Conservation (phyloP, 352 stramenopile species). For the Pythium brassicae region DNA sequence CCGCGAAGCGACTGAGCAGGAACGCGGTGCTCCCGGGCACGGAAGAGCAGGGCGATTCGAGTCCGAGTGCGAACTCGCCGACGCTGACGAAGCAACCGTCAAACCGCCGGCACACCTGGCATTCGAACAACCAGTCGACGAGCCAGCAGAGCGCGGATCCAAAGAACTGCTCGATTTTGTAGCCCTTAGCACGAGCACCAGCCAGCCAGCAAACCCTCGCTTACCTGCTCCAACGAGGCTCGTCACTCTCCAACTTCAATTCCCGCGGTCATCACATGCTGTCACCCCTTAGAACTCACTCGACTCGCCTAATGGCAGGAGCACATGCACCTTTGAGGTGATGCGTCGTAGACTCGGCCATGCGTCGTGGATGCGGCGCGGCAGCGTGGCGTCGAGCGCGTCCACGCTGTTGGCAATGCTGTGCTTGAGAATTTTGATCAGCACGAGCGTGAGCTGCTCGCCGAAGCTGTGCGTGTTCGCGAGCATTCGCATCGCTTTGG, state of each 20-base stretch:
- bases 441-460: constrained; percentile 2
- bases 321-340: constrained; percentile 3
- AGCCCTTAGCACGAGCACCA: background rate
- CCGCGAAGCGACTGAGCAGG: constrained; percentile 12
- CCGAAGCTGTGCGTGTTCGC: constrained; percentile 9
- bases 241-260: too few relatives aligned
- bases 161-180: constrained; percentile 13
- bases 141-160: background rate
- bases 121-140: background rate
- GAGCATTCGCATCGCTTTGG: constrained; percentile 2
- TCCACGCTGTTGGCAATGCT: constrained; percentile 17
- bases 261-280: too few relatives aligned
- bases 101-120: constrained; percentile 13
- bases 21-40: constrained; percentile 5
- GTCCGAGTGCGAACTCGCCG: background rate
- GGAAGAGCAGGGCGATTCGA: background rate
- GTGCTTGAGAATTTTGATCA: constrained; percentile 18
- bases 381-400: constrained; percentile 17
- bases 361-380: constrained; percentile 3
- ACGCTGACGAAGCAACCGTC: constrained; percentile 2
- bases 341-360: constrained; percentile 16
- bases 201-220: background rate
- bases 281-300: constrained; percentile 9
- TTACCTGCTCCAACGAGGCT: background rate
- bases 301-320: constrained; percentile 6